phyloP scores from a whole-genome alignment of 2,329 filamentous ascomycete species.

The Fusarium secorum region DNA sequence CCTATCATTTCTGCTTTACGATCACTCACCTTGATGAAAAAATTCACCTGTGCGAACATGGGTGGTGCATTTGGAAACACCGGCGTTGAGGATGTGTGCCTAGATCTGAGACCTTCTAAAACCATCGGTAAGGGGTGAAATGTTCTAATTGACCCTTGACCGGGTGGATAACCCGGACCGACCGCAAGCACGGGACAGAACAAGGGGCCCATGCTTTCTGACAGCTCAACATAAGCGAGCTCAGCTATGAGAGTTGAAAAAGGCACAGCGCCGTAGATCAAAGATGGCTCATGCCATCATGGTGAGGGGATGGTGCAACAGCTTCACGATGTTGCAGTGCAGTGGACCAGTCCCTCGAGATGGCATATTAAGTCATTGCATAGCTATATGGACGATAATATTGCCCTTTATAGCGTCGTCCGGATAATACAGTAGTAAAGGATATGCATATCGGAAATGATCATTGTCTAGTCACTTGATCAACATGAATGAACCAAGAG shows the following conservation, averaged over 20 bases:
- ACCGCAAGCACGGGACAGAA: constrained; percentile 19
- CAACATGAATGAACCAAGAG: constrained; percentile 15
- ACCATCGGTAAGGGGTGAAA: constrained; percentile 24
- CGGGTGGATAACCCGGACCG: constrained; percentile 34
- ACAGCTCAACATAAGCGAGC: constrained; percentile 16
- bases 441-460: constrained; percentile 14
- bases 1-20: not conserved
- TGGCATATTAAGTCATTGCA: constrained; percentile 4
- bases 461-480: not conserved
- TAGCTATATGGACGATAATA: not conserved
- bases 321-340: constrained; percentile 18
- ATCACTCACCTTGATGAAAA: not conserved
- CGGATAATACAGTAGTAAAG: not conserved
- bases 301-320: constrained; percentile 14
- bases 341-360: constrained; percentile 3
- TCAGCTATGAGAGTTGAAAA: constrained; percentile 23
- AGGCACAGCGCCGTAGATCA: constrained; percentile 15
- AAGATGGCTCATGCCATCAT: constrained; percentile 7
- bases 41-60: not conserved
- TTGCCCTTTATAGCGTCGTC: not conserved
- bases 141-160: constrained; percentile 22
- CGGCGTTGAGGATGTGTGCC: constrained; percentile 26
- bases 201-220: constrained; percentile 22
- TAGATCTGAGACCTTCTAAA: constrained; percentile 25
- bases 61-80: constrained; percentile 32